Conservation (phyloP, 2,329 filamentous ascomycete genomes). For the Didymellaceae sp. region DNA sequence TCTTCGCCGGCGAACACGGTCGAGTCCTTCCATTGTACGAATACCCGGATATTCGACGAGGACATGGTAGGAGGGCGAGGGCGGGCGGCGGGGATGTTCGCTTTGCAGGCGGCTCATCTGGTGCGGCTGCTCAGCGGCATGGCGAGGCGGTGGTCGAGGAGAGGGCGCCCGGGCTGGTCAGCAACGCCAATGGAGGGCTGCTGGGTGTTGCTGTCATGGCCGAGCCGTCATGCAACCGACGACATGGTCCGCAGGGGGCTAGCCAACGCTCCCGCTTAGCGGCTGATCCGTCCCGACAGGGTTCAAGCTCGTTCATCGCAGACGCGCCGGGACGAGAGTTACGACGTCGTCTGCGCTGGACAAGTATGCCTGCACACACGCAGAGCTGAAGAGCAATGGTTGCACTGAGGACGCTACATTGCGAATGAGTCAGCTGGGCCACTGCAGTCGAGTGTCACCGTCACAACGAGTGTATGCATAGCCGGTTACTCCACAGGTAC, state of each 20-base stretch:
- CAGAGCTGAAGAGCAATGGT: too few species aligned
- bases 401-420: too few species aligned
- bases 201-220: constrained; percentile 14
- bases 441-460: too few species aligned
- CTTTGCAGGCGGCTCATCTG: constrained; percentile 41
- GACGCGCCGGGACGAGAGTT: background rate
- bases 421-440: too few species aligned
- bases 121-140: constrained; percentile 36
- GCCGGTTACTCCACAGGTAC: too few species aligned
- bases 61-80: constrained; percentile 43
- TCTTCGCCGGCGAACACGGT: constrained; percentile 97
- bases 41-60: constrained; percentile 81
- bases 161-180: constrained; percentile 5
- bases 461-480: too few species aligned
- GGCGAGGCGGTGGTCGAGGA: constrained; percentile 31
- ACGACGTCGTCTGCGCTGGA: too few species aligned
- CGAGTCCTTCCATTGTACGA: constrained; percentile 91
- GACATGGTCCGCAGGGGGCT: constrained; percentile 16
- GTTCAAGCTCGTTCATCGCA: constrained; percentile 11
- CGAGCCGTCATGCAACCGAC: constrained; percentile 16
- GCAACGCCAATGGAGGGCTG: constrained; percentile 10
- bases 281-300: constrained; percentile 9
- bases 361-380: too few species aligned
- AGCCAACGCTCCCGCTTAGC: constrained; percentile 4
- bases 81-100: constrained; percentile 30